phyloP scores from a whole-genome alignment of 1,284 basidiomycete species.

The Ceratobasidium sp. region DNA sequence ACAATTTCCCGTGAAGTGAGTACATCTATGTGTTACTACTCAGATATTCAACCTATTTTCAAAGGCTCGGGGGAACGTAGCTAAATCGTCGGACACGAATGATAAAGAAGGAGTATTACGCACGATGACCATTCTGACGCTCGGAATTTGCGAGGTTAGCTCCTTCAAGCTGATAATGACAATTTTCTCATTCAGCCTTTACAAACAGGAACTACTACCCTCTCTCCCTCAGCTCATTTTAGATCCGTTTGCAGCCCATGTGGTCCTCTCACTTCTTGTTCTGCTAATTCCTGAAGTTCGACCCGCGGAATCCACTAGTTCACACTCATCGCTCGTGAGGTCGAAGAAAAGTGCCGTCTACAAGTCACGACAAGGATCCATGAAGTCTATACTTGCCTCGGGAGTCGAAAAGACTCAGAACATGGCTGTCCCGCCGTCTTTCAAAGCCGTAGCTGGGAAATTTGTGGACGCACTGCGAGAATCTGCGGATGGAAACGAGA shows the following conservation, averaged over 20 bases:
- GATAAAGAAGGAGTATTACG: constrained; percentile 70
- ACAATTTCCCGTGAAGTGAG: constrained; percentile 83
- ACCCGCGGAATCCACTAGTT: constrained; percentile 9
- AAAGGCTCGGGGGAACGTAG: constrained; percentile 68
- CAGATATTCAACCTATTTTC: constrained; percentile 19
- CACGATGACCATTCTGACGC: constrained; percentile 70
- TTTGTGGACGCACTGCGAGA: constrained; percentile 64
- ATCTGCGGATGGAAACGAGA: constrained; percentile 71
- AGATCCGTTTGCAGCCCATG: constrained; percentile 88
- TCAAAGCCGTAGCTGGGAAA: constrained; percentile 57
- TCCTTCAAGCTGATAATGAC: constrained; percentile 41
- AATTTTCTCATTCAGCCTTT: constrained; percentile 33
- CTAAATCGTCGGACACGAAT: constrained; percentile 57
- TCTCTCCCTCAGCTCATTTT: constrained; percentile 68
- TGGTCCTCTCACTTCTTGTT: constrained; percentile 77
- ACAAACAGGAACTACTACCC: constrained; percentile 69
- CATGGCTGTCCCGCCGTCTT: constrained; percentile 57
- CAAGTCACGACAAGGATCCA: constrained; percentile 74
- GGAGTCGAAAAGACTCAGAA: constrained; percentile 47
- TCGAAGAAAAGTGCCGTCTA: constrained; percentile 80
- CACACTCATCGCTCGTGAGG: constrained; percentile 48
- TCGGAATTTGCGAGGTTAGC: constrained; percentile 68
- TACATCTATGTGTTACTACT: background rate
- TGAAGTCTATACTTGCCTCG: constrained; percentile 73
- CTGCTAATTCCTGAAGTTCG: constrained; percentile 67